Evolutionary conservation across 2,329 filamentous ascomycete species (phyloP).

Genomic region (Penicillium concentricum): DNA sequence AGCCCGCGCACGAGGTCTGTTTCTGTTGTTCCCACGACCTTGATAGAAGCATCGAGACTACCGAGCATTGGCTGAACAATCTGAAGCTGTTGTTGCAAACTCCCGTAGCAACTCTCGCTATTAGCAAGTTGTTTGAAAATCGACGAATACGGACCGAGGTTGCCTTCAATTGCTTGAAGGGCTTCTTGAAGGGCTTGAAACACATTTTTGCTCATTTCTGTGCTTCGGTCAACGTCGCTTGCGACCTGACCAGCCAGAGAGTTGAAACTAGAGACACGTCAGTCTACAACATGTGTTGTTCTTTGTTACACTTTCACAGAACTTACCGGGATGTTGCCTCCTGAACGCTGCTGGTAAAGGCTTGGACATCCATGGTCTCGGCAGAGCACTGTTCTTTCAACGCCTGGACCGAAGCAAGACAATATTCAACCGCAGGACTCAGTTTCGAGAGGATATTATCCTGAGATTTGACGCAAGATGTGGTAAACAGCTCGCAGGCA

Average conservation of each 20-base stretch:
- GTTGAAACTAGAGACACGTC: conserved; percentile 22
- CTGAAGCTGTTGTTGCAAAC: conserved; percentile 22
- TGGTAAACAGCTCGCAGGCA: conserved; percentile 15
- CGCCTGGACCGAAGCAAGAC: conserved; percentile 12
- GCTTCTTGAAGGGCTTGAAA: conserved; percentile 21
- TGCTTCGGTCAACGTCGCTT: conserved; percentile 15
- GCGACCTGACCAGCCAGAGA: conserved; percentile 14
- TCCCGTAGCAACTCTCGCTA: conserved; percentile 16
- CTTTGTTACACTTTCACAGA: not conserved
- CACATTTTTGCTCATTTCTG: conserved; percentile 14
- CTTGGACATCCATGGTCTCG: conserved; percentile 17
- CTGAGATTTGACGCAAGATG: conserved; percentile 14
- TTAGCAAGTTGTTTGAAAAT: conserved; percentile 24
- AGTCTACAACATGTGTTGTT: not conserved
- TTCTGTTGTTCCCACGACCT: conserved; percentile 24
- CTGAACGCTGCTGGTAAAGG: conserved; percentile 17
- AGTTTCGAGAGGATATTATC: conserved; percentile 15
- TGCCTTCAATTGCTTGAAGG: conserved; percentile 18
- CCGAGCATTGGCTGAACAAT: conserved; percentile 18
- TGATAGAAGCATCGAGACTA: conserved; percentile 19
- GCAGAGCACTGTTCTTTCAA: conserved; percentile 17
- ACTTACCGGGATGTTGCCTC: conserved; percentile 28
- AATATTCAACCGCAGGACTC: conserved; percentile 14
- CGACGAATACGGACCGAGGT: conserved; percentile 16
- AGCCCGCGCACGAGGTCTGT: conserved; percentile 32